Percentiles rank a stretch among this genome's conserved stretches.
Conservation (phyloP, 441 rosid genomes). For the Breynia disticha region DNA sequence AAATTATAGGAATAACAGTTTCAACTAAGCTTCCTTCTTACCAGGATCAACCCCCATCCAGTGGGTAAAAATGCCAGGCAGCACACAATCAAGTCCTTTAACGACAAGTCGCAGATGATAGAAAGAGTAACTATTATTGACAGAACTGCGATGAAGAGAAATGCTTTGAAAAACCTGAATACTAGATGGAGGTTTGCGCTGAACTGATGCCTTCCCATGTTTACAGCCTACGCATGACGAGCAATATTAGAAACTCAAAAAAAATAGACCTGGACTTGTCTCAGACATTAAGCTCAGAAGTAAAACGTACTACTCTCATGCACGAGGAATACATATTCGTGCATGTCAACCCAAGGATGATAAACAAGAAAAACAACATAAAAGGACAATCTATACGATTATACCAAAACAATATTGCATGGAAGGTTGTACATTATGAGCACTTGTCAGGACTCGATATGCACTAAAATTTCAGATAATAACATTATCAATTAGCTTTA, state of each 20-base stretch:
- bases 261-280: neutral
- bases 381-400: too few relatives aligned
- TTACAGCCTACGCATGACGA: slow-evolving; percentile 70
- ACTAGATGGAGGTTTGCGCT: slow-evolving; percentile 64
- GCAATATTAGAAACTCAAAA: slow-evolving; percentile 2
- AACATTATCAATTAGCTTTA: too few relatives aligned
- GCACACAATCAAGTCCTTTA: slow-evolving; percentile 71
- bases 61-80: slow-evolving; percentile 90
- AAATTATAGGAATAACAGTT: neutral
- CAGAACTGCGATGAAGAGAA: slow-evolving; percentile 66
- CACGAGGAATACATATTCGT: too few relatives aligned
- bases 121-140: slow-evolving; percentile 63
- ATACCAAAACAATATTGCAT: too few relatives aligned
- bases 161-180: slow-evolving; percentile 76
- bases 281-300: neutral
- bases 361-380: too few relatives aligned
- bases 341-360: too few relatives aligned
- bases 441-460: too few relatives aligned
- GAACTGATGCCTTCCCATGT: slow-evolving; percentile 75
- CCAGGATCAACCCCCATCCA: slow-evolving; percentile 96
- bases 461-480: too few relatives aligned
- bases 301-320: too few relatives aligned
- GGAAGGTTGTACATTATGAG: too few relatives aligned
- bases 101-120: slow-evolving; percentile 54
- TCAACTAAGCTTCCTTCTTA: slow-evolving; percentile 27